Percentiles rank a stretch among this genome's conserved stretches.
Evolutionary conservation across 2,329 filamentous ascomycete genomes (phyloP).

Genomic region (Pseudocercospora fuligena): DNA sequence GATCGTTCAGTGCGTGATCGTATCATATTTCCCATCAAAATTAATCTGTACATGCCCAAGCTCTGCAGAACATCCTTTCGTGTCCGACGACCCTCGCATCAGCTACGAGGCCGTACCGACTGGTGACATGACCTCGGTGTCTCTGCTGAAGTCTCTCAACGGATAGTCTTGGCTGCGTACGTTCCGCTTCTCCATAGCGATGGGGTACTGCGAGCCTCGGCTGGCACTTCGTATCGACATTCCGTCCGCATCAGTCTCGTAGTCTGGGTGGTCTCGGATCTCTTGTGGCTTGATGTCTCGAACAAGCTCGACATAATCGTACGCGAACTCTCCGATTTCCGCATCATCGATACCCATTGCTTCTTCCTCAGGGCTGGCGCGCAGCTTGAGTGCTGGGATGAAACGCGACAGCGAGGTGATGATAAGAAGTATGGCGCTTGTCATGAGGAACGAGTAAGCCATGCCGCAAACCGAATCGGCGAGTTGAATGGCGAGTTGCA

Average conservation of each 20-base stretch:
- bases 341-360: conserved; percentile 80
- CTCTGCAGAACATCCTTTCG: not conserved
- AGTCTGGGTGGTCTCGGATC: conserved; percentile 15
- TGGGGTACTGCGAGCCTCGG: conserved; percentile 12
- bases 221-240: conserved; percentile 13
- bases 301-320: conserved; percentile 87
- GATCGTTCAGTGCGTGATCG: not conserved
- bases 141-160: conserved; percentile 14
- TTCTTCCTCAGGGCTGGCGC: conserved; percentile 77
- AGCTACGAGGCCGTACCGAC: not conserved
- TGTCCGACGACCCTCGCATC: not conserved
- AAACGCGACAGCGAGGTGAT: conserved; percentile 73
- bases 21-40: not conserved
- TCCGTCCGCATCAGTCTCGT: conserved; percentile 12
- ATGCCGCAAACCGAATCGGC: conserved; percentile 79
- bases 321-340: conserved; percentile 95
- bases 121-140: not conserved
- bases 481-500: conserved; percentile 82
- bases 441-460: conserved; percentile 77
- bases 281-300: conserved; percentile 62
- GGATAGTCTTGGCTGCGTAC: conserved; percentile 11
- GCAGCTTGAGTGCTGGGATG: conserved; percentile 75
- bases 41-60: not conserved
- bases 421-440: conserved; percentile 70
- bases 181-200: conserved; percentile 15